These are phyloP conservation scores for Penicillium arizonense DNA, from an alignment of 495 filamentous ascomycete species.

Conservation along the genomic window DNA sequence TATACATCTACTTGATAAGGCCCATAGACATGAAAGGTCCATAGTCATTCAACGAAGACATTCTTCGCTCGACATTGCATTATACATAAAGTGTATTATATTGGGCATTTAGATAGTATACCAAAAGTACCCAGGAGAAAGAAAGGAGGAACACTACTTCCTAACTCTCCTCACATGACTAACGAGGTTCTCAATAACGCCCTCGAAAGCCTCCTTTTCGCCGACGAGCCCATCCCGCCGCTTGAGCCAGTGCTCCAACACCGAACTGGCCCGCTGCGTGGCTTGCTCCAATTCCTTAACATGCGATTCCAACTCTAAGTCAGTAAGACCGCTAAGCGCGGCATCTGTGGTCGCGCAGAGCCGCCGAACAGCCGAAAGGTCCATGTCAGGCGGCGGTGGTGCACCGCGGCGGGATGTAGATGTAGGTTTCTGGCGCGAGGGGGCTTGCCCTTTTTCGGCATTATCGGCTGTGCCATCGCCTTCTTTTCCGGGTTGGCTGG, in stretches of 20 bases:
- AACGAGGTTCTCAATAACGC: slow-evolving; percentile 96
- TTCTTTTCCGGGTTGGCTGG: slow-evolving; percentile 42
- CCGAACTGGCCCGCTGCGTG: slow-evolving; percentile 65
- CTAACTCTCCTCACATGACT: slow-evolving; percentile 88
- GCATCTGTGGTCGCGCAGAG: slow-evolving; percentile 81
- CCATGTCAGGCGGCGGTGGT: slow-evolving; percentile 68
- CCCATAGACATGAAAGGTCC: not conserved
- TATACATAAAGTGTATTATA: slow-evolving; percentile 21
- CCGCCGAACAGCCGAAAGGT: slow-evolving; percentile 74
- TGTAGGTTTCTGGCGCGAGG: slow-evolving; percentile 36
- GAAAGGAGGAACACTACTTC: slow-evolving; percentile 46
- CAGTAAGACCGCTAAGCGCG: slow-evolving; percentile 72
- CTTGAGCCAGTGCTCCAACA: slow-evolving; percentile 88
- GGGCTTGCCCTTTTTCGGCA: slow-evolving; percentile 36
- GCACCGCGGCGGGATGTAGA: slow-evolving; percentile 48
- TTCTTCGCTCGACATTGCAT: slow-evolving; percentile 20
- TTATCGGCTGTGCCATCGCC: slow-evolving; percentile 48
- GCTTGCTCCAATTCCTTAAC: slow-evolving; percentile 67
- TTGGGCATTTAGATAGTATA: slow-evolving; percentile 6
- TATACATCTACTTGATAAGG: too few relatives aligned
- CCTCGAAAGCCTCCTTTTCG: slow-evolving; percentile 95
- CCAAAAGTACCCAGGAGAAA: not conserved
- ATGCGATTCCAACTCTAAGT: slow-evolving; percentile 71
- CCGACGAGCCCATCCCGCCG: slow-evolving; percentile 77
- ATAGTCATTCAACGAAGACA: not conserved